Evolutionary conservation across 352 stramenopile genomes (phyloP).

Genomic region (Pythium coloratum): DNA sequence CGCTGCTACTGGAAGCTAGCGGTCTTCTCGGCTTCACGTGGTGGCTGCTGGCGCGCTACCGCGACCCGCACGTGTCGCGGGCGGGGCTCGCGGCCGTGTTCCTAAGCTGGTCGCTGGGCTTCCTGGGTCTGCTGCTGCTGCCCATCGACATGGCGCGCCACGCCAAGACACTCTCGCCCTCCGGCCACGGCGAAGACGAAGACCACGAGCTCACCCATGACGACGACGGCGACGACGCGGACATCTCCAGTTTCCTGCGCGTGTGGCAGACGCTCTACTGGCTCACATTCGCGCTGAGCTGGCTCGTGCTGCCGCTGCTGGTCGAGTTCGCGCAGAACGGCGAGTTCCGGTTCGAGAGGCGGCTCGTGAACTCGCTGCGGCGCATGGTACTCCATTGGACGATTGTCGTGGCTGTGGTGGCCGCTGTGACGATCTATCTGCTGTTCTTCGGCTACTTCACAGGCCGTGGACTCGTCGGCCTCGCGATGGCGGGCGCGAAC

Average conservation of each 20-base stretch:
- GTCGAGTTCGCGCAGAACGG: slow-evolving; percentile 62
- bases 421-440: slow-evolving; percentile 47
- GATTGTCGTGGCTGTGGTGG: slow-evolving; percentile 33
- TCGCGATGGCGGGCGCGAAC: slow-evolving; percentile 65
- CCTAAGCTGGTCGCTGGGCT: slow-evolving; percentile 57
- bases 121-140: slow-evolving; percentile 59
- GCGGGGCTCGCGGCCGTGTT: slow-evolving; percentile 50
- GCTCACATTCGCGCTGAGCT: slow-evolving; percentile 64
- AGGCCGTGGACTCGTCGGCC: slow-evolving; percentile 41
- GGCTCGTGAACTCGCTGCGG: slow-evolving; percentile 37
- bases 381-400: slow-evolving; percentile 62
- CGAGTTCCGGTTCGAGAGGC: slow-evolving; percentile 50
- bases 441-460: slow-evolving; percentile 62
- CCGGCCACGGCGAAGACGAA: neutral
- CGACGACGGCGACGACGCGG: neutral
- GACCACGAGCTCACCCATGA: slow-evolving; percentile 1
- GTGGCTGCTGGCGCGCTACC: slow-evolving; percentile 59
- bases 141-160: slow-evolving; percentile 60
- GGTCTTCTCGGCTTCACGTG: slow-evolving; percentile 60
- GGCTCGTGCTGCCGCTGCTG: slow-evolving; percentile 60
- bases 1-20: slow-evolving; percentile 39
- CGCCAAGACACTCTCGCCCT: slow-evolving; percentile 11
- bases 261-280: slow-evolving; percentile 68
- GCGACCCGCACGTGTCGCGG: slow-evolving; percentile 41
- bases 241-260: slow-evolving; percentile 28